phyloP scores from a whole-genome alignment of 768 basidiomycete genomes.

The Tricholoma furcatifolium region DNA sequence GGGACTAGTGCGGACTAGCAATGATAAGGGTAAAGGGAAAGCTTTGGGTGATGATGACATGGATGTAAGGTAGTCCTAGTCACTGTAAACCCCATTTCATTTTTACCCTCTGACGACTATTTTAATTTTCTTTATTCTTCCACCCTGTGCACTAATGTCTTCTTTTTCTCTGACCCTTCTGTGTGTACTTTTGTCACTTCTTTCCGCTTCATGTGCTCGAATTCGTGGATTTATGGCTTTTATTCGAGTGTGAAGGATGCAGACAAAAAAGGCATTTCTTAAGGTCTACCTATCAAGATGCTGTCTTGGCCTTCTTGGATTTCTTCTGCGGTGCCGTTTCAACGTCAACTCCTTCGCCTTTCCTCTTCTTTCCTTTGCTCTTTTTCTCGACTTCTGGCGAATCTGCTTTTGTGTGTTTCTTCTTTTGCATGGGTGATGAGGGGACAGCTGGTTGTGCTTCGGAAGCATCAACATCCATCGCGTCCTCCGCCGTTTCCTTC shows the following conservation, averaged over 20 bases:
- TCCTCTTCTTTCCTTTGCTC: conserved; percentile 49
- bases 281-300: neutral
- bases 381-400: conserved; percentile 23
- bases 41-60: conserved; percentile 53
- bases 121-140: conserved; percentile 17
- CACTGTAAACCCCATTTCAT: conserved; percentile 13
- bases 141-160: conserved; percentile 6
- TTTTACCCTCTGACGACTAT: conserved; percentile 5
- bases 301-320: conserved; percentile 45
- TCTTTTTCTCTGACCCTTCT: conserved; percentile 9
- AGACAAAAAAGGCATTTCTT: neutral
- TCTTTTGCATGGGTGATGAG: conserved; percentile 9
- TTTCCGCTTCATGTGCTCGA: conserved; percentile 1
- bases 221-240: neutral
- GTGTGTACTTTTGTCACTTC: conserved; percentile 11
- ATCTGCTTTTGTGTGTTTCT: conserved; percentile 11
- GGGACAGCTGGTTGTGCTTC: neutral
- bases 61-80: conserved; percentile 56
- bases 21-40: conserved; percentile 48
- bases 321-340: conserved; percentile 36
- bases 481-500: conserved; percentile 23
- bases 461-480: conserved; percentile 20
- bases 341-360: conserved; percentile 28
- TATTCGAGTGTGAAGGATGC: neutral
- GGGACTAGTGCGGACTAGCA: conserved; percentile 18